These are phyloP conservation scores for Chloropicon primus DNA, from an alignment of 139 green algal species.

Conservation along the genomic window DNA sequence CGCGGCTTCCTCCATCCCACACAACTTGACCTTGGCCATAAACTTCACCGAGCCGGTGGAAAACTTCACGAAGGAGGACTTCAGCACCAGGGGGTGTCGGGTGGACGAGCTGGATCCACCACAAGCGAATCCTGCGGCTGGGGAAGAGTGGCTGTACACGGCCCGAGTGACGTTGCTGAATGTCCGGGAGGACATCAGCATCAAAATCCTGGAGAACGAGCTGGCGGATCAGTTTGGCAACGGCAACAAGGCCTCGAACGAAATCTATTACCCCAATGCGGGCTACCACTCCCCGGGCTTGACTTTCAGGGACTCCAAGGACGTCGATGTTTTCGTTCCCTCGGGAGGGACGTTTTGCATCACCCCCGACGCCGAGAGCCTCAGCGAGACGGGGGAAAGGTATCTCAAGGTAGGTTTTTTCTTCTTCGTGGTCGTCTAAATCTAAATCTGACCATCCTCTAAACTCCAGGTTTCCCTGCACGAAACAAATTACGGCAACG, in stretches of 20 bases:
- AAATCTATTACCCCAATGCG: neutral
- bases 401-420: no score
- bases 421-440: no score
- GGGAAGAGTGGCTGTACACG: no score
- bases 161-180: neutral
- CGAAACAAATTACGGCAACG: neutral
- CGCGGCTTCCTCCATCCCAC: neutral
- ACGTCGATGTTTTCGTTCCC: neutral
- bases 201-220: neutral
- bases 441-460: no score
- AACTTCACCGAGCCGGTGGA: neutral
- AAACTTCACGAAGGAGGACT: neutral
- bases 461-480: neutral
- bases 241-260: neutral
- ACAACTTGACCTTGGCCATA: neutral
- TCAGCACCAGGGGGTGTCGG: neutral
- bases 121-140: no score
- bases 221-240: neutral
- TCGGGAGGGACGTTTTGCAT: neutral
- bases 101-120: neutral
- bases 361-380: neutral
- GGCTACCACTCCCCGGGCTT: neutral
- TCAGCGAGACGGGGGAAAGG: no score
- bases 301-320: neutral
- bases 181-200: neutral